A percentile compares a stretch with the other conserved stretches of the same genome.
Conservation (phyloP, 805 yeast genomes). For the Ogataea minuta region DNA sequence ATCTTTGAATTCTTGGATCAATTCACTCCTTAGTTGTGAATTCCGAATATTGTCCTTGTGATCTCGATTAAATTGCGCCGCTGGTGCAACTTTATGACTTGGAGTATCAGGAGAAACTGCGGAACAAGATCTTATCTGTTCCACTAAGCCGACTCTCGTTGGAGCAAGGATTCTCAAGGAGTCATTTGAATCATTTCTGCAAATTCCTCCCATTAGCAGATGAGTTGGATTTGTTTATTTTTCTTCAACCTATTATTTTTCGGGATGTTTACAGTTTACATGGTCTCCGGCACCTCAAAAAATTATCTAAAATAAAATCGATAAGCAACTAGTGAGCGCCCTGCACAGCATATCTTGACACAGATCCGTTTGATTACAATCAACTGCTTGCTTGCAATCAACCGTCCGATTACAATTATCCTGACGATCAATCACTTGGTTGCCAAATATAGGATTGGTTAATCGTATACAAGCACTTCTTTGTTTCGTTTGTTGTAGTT, state of each 20-base stretch:
- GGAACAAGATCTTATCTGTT: not conserved
- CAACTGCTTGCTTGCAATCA: no score
- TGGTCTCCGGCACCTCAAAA: no score
- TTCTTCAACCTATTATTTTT: constrained; percentile 4
- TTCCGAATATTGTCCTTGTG: constrained; percentile 6
- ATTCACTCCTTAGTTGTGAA: constrained; percentile 20
- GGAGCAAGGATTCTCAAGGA: not conserved
- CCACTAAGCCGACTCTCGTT: not conserved
- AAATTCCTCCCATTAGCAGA: constrained; percentile 11
- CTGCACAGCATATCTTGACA: no score
- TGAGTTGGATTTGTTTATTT: constrained; percentile 15
- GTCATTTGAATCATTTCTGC: constrained; percentile 2
- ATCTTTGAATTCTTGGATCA: constrained; percentile 18
- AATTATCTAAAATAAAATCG: no score
- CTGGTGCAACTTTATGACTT: constrained; percentile 1
- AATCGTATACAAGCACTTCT: constrained; percentile 23
- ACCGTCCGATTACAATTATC: no score
- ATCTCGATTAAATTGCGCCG: not conserved
- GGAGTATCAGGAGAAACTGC: not conserved
- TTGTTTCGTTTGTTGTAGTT: constrained; percentile 19
- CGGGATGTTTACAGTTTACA: not conserved
- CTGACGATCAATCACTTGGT: no score
- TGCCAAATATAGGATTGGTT: no score
- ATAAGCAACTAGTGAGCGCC: no score
- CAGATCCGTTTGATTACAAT: no score